Evolutionary conservation across 169 alveolate genomes (phyloP).

Genomic region (Eimeria brunetti): DNA sequence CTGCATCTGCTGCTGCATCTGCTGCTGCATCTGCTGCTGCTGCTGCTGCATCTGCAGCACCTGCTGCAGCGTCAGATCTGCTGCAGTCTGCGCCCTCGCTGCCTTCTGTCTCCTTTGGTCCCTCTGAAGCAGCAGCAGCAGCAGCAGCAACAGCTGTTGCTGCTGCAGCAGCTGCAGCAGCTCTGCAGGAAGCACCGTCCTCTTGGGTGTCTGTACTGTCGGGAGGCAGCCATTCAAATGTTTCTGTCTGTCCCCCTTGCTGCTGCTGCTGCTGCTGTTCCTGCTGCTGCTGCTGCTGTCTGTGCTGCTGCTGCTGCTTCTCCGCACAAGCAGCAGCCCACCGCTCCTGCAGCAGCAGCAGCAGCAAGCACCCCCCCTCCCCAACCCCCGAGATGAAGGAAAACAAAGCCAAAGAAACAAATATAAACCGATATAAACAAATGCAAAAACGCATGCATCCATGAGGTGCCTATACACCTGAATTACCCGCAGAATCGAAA

Average conservation of each 20-base stretch:
- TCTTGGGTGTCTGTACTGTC: neutral
- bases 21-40: no score
- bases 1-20: no score
- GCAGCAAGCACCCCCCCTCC: neutral
- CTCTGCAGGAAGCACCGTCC: neutral
- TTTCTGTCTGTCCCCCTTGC: neutral
- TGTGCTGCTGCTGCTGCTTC: neutral
- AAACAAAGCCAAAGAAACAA: no score
- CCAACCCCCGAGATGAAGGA: no score
- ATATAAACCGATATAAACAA: no score
- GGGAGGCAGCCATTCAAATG: neutral
- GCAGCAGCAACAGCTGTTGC: neutral
- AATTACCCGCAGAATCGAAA: slow-evolving; percentile 82
- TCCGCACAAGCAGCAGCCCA: neutral
- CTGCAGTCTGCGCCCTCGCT: no score
- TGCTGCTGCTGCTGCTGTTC: neutral
- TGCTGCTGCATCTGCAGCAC: no score
- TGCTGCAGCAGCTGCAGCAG: neutral
- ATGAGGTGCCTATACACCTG: neutral
- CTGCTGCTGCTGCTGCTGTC: slow-evolving; percentile 6
- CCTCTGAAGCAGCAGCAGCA: slow-evolving; percentile 16
- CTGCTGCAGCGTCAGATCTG: no score
- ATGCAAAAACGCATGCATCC: neutral
- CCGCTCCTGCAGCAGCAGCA: slow-evolving; percentile 13
- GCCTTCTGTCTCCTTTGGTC: no score